Percentiles rank a stretch among this genome's conserved stretches.
These are phyloP conservation scores for Leishmania aethiopica DNA, from an alignment of 208 protist genomes.

Conservation along the genomic window DNA sequence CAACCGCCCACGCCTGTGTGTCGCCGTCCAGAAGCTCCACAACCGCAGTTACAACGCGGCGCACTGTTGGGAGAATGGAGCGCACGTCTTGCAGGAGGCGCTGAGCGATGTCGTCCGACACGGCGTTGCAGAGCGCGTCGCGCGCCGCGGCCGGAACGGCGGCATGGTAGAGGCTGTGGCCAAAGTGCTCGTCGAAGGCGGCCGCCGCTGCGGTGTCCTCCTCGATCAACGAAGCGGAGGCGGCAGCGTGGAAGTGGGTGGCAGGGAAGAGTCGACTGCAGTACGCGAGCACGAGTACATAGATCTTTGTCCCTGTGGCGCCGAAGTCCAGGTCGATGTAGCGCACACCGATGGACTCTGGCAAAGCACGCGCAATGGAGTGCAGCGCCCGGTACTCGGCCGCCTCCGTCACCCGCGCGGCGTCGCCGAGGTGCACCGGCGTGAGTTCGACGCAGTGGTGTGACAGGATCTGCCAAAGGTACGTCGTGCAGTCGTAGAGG, in stretches of 20 bases:
- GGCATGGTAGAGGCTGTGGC: slow-evolving; percentile 35
- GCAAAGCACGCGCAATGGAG: slow-evolving; percentile 69
- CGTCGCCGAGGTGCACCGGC: slow-evolving; percentile 59
- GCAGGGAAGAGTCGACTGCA: slow-evolving; percentile 66
- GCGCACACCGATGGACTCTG: slow-evolving; percentile 40
- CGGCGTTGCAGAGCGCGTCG: slow-evolving; percentile 42
- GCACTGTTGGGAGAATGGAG: slow-evolving; percentile 54
- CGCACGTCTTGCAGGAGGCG: slow-evolving; percentile 51
- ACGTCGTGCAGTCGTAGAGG: slow-evolving; percentile 30
- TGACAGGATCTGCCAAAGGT: slow-evolving; percentile 50
- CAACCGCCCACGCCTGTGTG: slow-evolving; percentile 33
- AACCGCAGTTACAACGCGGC: slow-evolving; percentile 44
- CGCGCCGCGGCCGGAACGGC: slow-evolving; percentile 24
- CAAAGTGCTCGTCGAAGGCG: slow-evolving; percentile 18
- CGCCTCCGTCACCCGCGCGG: slow-evolving; percentile 51
- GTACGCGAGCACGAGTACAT: slow-evolving; percentile 71
- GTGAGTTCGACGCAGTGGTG: slow-evolving; percentile 62
- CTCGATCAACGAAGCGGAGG: not conserved
- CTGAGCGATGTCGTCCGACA: slow-evolving; percentile 46
- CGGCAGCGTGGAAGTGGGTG: slow-evolving; percentile 1
- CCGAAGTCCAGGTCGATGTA: slow-evolving; percentile 75
- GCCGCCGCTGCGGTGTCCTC: slow-evolving; percentile 1
- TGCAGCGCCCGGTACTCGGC: slow-evolving; percentile 69
- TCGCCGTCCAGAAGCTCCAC: slow-evolving; percentile 67
- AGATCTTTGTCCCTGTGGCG: slow-evolving; percentile 60